Conservation (phyloP, 805 yeast genomes). For the Candida verbasci region DNA sequence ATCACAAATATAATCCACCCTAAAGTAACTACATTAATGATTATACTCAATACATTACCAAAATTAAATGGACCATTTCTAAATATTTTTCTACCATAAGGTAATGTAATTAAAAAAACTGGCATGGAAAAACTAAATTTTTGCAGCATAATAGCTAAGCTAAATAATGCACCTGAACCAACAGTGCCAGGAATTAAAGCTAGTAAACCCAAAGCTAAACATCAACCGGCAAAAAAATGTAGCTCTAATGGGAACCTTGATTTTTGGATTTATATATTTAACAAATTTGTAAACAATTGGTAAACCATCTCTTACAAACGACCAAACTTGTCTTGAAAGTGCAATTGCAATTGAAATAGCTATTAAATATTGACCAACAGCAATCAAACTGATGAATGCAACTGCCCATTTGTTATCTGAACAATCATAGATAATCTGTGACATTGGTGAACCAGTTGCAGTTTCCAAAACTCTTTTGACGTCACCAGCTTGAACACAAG, state of each 20-base stretch:
- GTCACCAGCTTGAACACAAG: slow-evolving; percentile 48
- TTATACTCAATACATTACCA: slow-evolving; percentile 46
- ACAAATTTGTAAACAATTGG: slow-evolving; percentile 53
- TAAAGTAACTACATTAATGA: slow-evolving; percentile 42
- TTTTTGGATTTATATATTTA: slow-evolving; percentile 51
- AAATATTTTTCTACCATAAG: slow-evolving; percentile 45
- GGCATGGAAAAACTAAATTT: slow-evolving; percentile 59
- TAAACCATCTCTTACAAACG: slow-evolving; percentile 73
- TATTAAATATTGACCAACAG: slow-evolving; percentile 62
- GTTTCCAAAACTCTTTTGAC: slow-evolving; percentile 39
- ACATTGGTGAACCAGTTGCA: slow-evolving; percentile 57
- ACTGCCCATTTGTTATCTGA: slow-evolving; percentile 64
- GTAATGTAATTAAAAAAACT: slow-evolving; percentile 47
- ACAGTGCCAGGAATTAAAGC: slow-evolving; percentile 58
- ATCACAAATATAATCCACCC: slow-evolving; percentile 51
- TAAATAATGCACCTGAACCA: slow-evolving; percentile 58
- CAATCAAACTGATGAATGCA: slow-evolving; percentile 55
- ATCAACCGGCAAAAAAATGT: slow-evolving; percentile 49
- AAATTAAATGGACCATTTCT: slow-evolving; percentile 65
- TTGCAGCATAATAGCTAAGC: slow-evolving; percentile 55
- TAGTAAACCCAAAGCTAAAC: slow-evolving; percentile 52
- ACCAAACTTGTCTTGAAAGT: slow-evolving; percentile 68
- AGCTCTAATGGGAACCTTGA: slow-evolving; percentile 65
- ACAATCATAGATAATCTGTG: slow-evolving; percentile 59
- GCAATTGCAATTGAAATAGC: slow-evolving; percentile 61